Conservation (phyloP, 495 filamentous ascomycete species). For the Penicillium flavigenum region DNA sequence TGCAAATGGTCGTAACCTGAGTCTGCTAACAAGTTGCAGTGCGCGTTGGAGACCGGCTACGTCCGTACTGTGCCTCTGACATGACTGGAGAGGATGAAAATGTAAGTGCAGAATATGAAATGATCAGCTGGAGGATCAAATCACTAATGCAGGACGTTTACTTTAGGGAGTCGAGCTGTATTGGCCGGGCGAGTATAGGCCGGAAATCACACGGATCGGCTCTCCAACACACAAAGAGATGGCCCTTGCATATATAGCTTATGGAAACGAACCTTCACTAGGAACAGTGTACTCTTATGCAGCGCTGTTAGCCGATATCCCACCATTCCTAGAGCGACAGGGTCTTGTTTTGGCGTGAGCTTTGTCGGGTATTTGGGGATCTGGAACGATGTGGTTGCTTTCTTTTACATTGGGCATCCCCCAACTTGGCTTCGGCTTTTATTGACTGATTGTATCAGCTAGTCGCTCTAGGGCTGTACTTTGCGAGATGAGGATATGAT, state of each 20-base stretch:
- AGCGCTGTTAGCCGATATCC: slow-evolving; percentile 27
- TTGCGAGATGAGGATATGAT: neutral
- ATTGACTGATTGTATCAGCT: neutral
- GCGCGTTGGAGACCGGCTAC: neutral
- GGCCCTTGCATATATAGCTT: slow-evolving; percentile 21
- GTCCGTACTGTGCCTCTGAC: neutral
- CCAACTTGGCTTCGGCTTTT: neutral
- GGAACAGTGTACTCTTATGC: slow-evolving; percentile 21
- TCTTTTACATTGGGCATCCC: neutral
- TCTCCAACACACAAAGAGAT: slow-evolving; percentile 21
- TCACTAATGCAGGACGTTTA: neutral
- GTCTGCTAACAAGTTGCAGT: neutral
- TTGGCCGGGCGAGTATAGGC: neutral
- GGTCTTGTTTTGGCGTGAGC: neutral
- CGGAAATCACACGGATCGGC: slow-evolving; percentile 23
- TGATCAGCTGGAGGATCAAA: neutral
- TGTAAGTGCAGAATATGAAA: neutral
- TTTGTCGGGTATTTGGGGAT: neutral
- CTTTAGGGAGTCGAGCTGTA: neutral
- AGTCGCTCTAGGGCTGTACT: neutral
- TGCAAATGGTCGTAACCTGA: too few species aligned
- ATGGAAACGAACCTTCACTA: slow-evolving; percentile 24
- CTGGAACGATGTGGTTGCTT: neutral
- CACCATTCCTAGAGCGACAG: slow-evolving; percentile 11
- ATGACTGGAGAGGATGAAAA: neutral